phyloP scores from a whole-genome alignment of 2,329 filamentous ascomycete species.

The Dothistroma septosporum region DNA sequence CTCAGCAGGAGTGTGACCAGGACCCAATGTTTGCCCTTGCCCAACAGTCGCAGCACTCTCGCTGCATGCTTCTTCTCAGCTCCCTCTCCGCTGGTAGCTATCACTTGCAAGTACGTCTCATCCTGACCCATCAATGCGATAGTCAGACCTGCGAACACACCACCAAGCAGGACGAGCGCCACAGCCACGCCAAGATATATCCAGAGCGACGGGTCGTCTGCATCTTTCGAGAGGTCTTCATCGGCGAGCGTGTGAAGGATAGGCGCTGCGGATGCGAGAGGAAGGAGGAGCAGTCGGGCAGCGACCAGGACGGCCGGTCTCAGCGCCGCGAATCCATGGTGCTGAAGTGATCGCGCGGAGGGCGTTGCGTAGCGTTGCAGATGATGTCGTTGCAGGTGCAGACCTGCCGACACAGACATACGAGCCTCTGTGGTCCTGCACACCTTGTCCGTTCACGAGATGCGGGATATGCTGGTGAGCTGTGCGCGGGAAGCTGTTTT shows the following conservation, averaged over 20 bases:
- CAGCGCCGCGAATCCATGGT: conserved; percentile 10
- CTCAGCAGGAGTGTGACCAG: conserved; percentile 87
- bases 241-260: conserved; percentile 6
- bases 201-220: conserved; percentile 64
- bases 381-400: conserved; percentile 1
- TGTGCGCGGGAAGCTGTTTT: background rate
- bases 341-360: background rate
- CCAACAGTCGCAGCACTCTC: conserved; percentile 72
- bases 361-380: background rate
- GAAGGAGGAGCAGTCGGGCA: conserved; percentile 21
- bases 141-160: conserved; percentile 90
- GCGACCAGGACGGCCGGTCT: conserved; percentile 20
- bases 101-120: conserved; percentile 94
- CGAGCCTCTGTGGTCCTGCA: conserved; percentile 5
- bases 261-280: conserved; percentile 22
- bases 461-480: background rate
- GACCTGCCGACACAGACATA: conserved; percentile 10
- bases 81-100: conserved; percentile 77
- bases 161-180: conserved; percentile 77
- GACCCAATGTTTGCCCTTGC: conserved; percentile 96
- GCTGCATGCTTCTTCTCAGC: conserved; percentile 82
- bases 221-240: conserved; percentile 28
- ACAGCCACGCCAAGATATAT: conserved; percentile 75
- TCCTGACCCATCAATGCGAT: conserved; percentile 82
- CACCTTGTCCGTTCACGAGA: background rate